Evolutionary conservation across 345 rosid genomes (phyloP), one percentile per base, ranked within the genome.

Genomic region (Citrus sp.): DNA sequence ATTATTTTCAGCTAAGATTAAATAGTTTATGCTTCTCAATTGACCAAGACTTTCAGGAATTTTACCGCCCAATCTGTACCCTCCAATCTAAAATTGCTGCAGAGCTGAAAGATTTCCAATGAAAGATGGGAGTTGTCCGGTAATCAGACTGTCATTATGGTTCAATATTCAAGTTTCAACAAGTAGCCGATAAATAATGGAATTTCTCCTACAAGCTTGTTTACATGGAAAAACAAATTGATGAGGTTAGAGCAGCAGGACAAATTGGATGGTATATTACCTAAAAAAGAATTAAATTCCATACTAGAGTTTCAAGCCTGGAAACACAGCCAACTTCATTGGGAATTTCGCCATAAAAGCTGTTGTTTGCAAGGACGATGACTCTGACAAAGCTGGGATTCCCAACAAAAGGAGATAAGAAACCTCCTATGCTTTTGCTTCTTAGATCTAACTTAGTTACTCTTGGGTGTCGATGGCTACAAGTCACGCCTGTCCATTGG

Each of bases 11-110:
- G 55, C 55, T 3, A 10, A 49, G 16, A 0, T 49, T 35, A 35
- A 35, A 35, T 35, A 35, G 37, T 35, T 35, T 1, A 49, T 3
- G 55, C 7, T 49, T 49, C 0, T 14, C 4, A 49, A 5, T 14
- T 49, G 55, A 49, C 19, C 55, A 49, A 49, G 55, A 49, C 19
- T 14, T 13, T 49, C 55, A 49, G 55, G 55, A 49, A 49, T 49
- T 49, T 0, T 4, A 1, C 55, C 21, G 0, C 0, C 55, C 6
- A 49, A 49, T 3, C 0, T 49, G 19, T 49, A 3, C 21, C 0
- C 55, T 6, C 18, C 16, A 49, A 49, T 3, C 18, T 0, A 1
- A 49, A 49, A 0, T 14, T 12, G 16, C 2, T 49, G 55, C 2
- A 51, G 56, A 16, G 7, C 0, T 13, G 56, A 51, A 51, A 16